Evolutionary conservation across 495 filamentous ascomycete genomes (phyloP), one percentile per base, ranked within the genome.

Genomic region (Stereocaulon alpinum): DNA sequence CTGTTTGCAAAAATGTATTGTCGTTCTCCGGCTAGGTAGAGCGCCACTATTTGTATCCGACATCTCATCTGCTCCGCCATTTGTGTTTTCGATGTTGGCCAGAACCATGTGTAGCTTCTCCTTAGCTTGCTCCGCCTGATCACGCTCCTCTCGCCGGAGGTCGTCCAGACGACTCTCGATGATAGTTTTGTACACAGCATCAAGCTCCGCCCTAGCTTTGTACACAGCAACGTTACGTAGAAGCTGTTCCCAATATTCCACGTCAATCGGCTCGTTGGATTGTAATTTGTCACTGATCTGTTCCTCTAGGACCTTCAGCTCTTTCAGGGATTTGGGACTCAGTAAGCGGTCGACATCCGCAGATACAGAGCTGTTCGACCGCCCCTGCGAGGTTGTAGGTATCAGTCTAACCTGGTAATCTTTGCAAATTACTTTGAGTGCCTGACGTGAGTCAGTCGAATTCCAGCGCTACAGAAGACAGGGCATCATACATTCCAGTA

Each of bases 161-260:
- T 79, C 77, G 37, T 84, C 77, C 45, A 92, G 78, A 14, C 87
- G 82, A 49, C 85, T 85, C 40, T 84, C 82, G 63, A 90, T 82
- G 59, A 96, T 86, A 6, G 81, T 81, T 58, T 88, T 83, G 61
- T 86, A 93, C 10, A 96, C 82, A 47, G 83, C 84, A 71, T 86
- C 85, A 40, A 98, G 72, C 65, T 87, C 88, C 2, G 92, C 89
- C 67, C 87, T 89, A 6, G 92, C 89, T 72, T 96, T 97, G 83
- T 87, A 96, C 4, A 95, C 83, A 15, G 85, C 76, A 43, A 98
- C 73, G 67, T 86, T 95, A 62, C 85, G 82, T 50, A 97, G 76
- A 3, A 98, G 79, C 66, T 94, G 87, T 64, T 95, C 90, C 93
- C 93, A 98, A 70, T 97, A 98, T 69, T 98, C 93, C 4, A 86